These are phyloP conservation scores for Xylaria sp. DNA, from an alignment of 2,329 filamentous ascomycete species.

Conservation along the genomic window DNA sequence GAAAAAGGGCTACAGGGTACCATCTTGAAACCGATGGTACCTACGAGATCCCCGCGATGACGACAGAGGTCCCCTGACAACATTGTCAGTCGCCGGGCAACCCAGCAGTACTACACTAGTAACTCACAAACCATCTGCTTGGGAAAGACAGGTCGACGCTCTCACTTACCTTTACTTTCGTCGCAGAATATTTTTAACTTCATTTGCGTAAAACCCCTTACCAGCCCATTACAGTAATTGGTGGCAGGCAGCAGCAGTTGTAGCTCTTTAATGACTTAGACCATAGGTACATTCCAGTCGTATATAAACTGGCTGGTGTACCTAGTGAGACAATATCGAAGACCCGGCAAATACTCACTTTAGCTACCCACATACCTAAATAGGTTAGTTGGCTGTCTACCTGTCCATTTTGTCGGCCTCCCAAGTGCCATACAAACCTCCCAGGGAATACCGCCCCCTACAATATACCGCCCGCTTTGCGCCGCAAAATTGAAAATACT, in stretches of 20 bases:
- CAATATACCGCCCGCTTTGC: background rate
- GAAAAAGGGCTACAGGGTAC: background rate
- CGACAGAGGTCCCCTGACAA: conserved; percentile 20
- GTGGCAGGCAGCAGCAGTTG: background rate
- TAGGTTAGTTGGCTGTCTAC: background rate
- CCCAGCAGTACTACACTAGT: background rate
- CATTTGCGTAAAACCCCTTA: background rate
- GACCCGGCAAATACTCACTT: too few species aligned
- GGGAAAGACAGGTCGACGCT: background rate
- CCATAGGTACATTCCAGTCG: too few species aligned
- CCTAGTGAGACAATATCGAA: too few species aligned
- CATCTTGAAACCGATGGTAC: background rate
- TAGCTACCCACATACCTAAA: background rate
- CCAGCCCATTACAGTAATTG: background rate
- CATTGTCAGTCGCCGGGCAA: conserved; percentile 11
- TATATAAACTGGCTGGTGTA: background rate
- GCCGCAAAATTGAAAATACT: conserved; percentile 12
- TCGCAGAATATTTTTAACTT: background rate
- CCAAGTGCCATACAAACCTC: too few species aligned
- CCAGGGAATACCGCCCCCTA: background rate
- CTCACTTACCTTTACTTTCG: background rate
- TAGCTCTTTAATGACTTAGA: background rate
- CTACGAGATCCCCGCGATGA: conserved; percentile 9
- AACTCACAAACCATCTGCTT: background rate
- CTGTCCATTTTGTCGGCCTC: background rate